Evolutionary conservation across 495 filamentous ascomycete genomes (phyloP), one percentile per base, ranked within the genome.

Genomic region (Darksidea phi): DNA sequence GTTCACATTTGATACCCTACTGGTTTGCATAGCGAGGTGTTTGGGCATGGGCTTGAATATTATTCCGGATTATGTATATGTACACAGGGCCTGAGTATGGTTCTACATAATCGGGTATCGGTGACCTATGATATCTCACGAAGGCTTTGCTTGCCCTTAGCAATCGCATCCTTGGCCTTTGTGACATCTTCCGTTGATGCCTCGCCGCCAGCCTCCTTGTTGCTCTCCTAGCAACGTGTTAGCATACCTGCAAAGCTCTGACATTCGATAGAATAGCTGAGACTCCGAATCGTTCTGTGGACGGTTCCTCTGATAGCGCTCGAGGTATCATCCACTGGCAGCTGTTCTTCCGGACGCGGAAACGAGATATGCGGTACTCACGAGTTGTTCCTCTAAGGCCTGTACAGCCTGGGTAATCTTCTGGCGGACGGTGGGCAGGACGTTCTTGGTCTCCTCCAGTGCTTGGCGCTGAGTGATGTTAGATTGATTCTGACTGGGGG

Each of bases 361-460:
- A 4, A 4, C 4, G 4, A 32, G 28, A 32, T 32, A 10, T 32
- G 10, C 2, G 20, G 20, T 43, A 76, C 83, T 73, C 60, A 88
- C 86, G 63, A 88, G 68, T 55, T 83, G 64, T 60, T 83, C 75
- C 72, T 93, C 82, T 46, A 97, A 78, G 54, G 82, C 84, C 38
- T 80, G 77, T 36, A 93, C 77, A 0, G 90, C 84, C 34, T 86
- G 78, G 11, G 65, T 66, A 63, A 95, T 86, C 71, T 87, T 84
- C 69, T 81, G 69, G 64, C 79, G 78, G 65, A 96, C 69, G 0
- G 81, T 79, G 12, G 81, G 86, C 57, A 95, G 85, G 12, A 96
- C 84, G 25, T 84, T 86, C 70, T 86, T 85, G 26, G 93, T 97
- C 74, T 96, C 88, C 62, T 91, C 82, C 15, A 90, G 74, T 17